phyloP scores from a whole-genome alignment of 2,329 filamentous ascomycete genomes.

The Knoxdaviesia proteae region DNA sequence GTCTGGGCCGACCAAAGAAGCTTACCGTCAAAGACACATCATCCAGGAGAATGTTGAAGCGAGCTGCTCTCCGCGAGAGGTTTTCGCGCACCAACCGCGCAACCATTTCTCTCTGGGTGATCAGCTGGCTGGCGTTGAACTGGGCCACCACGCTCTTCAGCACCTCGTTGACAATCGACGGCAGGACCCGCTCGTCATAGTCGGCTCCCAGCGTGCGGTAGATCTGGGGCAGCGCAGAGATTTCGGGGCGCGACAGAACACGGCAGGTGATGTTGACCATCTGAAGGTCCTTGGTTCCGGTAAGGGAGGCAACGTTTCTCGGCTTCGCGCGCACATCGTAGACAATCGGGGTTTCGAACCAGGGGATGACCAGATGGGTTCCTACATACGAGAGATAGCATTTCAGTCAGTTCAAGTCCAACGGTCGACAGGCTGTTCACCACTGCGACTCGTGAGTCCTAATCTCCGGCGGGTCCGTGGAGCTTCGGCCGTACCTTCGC shows the following conservation, averaged over 20 bases:
- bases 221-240: slow-evolving; percentile 83
- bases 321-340: slow-evolving; percentile 98
- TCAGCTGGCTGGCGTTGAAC: slow-evolving; percentile 95
- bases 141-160: slow-evolving; percentile 96
- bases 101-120: slow-evolving; percentile 97
- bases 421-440: no score
- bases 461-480: no score
- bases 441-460: no score
- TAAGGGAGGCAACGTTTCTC: slow-evolving; percentile 87
- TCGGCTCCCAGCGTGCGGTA: slow-evolving; percentile 89
- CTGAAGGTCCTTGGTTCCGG: slow-evolving; percentile 96
- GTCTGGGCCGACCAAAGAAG: neutral
- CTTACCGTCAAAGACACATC: slow-evolving; percentile 90
- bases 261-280: slow-evolving; percentile 99
- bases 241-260: slow-evolving; percentile 79
- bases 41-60: slow-evolving; percentile 93
- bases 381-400: slow-evolving; percentile 23
- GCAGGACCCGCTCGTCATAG: slow-evolving; percentile 91
- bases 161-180: slow-evolving; percentile 96
- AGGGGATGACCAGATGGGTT: slow-evolving; percentile 84
- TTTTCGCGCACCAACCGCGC: slow-evolving; percentile 82
- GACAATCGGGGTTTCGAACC: slow-evolving; percentile 90
- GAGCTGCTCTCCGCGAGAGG: slow-evolving; percentile 68
- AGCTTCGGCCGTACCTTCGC: slow-evolving; percentile 44
- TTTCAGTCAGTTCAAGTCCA: no score